Conservation (phyloP, 768 basidiomycete species). For the Auriculariales sp. region DNA sequence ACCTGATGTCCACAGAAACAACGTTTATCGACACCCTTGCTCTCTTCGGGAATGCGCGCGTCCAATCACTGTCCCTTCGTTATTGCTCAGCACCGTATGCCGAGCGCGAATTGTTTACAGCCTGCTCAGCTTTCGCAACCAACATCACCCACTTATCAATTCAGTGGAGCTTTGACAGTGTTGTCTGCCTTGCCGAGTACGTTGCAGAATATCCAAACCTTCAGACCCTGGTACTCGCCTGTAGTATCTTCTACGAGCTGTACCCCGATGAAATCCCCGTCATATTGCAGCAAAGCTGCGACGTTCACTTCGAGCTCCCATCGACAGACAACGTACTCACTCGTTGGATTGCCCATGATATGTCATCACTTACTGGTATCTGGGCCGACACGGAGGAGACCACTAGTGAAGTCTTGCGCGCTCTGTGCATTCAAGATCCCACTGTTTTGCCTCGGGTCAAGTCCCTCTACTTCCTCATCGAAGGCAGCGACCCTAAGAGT, state of each 20-base stretch:
- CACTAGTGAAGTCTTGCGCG: not conserved
- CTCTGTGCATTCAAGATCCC: not conserved
- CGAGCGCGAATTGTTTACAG: not conserved
- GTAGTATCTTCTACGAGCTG: not conserved
- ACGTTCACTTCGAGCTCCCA: not conserved
- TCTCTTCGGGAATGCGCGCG: not conserved
- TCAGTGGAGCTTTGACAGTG: not conserved
- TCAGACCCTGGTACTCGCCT: not conserved
- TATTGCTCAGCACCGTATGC: not conserved
- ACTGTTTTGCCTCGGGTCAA: not conserved
- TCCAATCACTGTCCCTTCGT: not conserved
- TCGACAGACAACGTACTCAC: not conserved
- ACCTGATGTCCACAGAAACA: too few relatives aligned
- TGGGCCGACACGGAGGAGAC: not conserved
- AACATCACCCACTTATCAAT: not conserved
- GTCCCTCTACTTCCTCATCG: not conserved
- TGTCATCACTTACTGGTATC: not conserved
- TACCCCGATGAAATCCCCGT: not conserved
- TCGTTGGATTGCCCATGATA: not conserved
- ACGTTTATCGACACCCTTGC: not conserved
- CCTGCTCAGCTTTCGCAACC: not conserved
- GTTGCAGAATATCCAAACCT: not conserved
- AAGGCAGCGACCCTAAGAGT: not conserved
- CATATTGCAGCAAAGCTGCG: not conserved
- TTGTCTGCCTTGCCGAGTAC: not conserved